A percentile compares a stretch with the other conserved stretches of the same genome.
phyloP scores from a whole-genome alignment of 2,329 filamentous ascomycete species.

The Orbilia javanica region DNA sequence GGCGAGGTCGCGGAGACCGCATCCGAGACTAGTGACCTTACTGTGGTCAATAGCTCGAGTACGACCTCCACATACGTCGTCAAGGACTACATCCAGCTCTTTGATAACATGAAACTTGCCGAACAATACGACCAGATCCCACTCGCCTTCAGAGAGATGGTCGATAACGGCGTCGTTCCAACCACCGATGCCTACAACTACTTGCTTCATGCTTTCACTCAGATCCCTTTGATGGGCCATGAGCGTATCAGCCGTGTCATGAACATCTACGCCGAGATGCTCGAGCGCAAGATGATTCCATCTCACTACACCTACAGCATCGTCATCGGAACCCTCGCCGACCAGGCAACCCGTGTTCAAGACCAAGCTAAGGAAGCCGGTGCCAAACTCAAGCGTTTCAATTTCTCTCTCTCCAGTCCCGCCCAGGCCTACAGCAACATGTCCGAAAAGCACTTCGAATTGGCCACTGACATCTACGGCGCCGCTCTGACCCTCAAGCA shows the following conservation, averaged over 20 bases:
- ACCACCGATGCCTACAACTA: constrained; percentile 92
- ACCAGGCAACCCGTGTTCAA: constrained; percentile 82
- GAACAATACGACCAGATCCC: constrained; percentile 88
- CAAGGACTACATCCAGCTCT: constrained; percentile 80
- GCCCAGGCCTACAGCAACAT: constrained; percentile 87
- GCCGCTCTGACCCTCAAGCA: constrained; percentile 67
- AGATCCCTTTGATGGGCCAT: constrained; percentile 81
- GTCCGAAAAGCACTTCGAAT: constrained; percentile 68
- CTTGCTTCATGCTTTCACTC: constrained; percentile 84
- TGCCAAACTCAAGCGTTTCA: constrained; percentile 84
- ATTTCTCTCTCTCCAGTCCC: constrained; percentile 72
- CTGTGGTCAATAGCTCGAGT: constrained; percentile 67
- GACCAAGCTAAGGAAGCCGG: constrained; percentile 80
- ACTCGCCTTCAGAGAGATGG: constrained; percentile 88
- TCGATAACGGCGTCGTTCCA: constrained; percentile 83
- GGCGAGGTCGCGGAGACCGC: constrained; percentile 60
- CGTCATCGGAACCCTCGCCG: constrained; percentile 83
- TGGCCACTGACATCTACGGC: constrained; percentile 54
- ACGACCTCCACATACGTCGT: constrained; percentile 73
- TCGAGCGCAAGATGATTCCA: constrained; percentile 82
- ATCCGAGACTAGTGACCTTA: constrained; percentile 63
- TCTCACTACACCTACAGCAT: constrained; percentile 89
- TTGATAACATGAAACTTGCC: constrained; percentile 78
- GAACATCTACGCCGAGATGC: constrained; percentile 97
- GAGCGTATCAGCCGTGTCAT: constrained; percentile 91